A percentile compares a stretch with the other conserved stretches of the same genome.
These are phyloP conservation scores for Calonectria pseudoreteaudii DNA, from an alignment of 2,329 filamentous ascomycete genomes.

Conservation along the genomic window DNA sequence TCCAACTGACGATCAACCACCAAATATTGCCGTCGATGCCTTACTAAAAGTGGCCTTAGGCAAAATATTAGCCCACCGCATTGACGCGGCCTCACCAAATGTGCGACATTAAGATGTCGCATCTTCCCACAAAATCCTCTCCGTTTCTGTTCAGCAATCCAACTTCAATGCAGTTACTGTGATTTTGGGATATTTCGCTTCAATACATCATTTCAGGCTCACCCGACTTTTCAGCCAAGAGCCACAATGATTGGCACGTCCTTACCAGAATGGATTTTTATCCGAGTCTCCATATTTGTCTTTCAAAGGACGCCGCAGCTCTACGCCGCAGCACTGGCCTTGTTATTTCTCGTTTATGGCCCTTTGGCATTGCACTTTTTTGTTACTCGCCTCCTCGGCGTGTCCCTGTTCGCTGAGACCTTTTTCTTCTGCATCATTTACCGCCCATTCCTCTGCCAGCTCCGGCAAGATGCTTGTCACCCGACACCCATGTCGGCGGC, in stretches of 20 bases:
- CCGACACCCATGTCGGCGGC: slow-evolving; percentile 55
- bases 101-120: not conserved
- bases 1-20: not conserved
- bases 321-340: slow-evolving; percentile 47
- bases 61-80: not conserved
- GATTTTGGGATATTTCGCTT: not conserved
- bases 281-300: slow-evolving; percentile 57
- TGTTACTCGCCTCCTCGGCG: slow-evolving; percentile 36
- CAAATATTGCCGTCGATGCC: not conserved
- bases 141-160: not conserved
- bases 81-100: not conserved
- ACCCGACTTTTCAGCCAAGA: not conserved
- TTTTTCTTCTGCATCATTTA: slow-evolving; percentile 58
- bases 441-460: slow-evolving; percentile 53
- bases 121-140: not conserved
- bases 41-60: slow-evolving; percentile 4
- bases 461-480: slow-evolving; percentile 54
- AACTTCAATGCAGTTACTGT: not conserved
- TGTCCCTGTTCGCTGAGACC: slow-evolving; percentile 53
- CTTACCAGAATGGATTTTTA: slow-evolving; percentile 54
- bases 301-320: slow-evolving; percentile 59
- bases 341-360: slow-evolving; percentile 38
- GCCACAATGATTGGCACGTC: slow-evolving; percentile 53
- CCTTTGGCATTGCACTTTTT: slow-evolving; percentile 20
- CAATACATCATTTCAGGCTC: not conserved